A percentile compares a stretch with the other conserved stretches of the same genome.
Evolutionary conservation across 2,329 filamentous ascomycete genomes (phyloP).

Genomic region (Ceratocystis huliohia): DNA sequence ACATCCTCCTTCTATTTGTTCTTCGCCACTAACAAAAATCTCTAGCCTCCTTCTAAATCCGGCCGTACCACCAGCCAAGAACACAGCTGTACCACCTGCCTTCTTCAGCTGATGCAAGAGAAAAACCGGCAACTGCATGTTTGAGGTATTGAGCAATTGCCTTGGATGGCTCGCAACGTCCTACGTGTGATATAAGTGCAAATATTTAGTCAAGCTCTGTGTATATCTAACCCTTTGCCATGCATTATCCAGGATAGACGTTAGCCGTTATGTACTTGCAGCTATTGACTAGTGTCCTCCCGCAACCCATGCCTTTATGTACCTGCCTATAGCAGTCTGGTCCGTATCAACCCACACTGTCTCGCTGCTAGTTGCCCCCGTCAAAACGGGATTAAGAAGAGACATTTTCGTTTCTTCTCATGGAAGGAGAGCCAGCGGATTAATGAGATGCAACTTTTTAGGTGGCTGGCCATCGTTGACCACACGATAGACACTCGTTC

Average conservation of each 20-base stretch:
- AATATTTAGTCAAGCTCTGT: background rate
- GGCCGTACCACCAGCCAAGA: background rate
- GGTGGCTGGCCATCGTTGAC: background rate
- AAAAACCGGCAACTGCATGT: constrained; percentile 1
- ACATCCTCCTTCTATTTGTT: background rate
- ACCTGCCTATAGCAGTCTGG: no score
- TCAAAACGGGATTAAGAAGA: background rate
- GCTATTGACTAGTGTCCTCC: no score
- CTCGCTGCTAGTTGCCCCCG: background rate
- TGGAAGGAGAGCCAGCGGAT: background rate
- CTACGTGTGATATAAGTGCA: background rate
- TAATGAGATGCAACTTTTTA: background rate
- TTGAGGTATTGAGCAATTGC: background rate
- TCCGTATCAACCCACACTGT: background rate
- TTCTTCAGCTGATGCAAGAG: background rate
- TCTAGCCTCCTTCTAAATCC: background rate
- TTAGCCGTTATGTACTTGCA: no score
- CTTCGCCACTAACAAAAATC: background rate
- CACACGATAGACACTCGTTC: background rate
- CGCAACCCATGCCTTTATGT: no score
- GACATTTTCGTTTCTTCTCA: background rate
- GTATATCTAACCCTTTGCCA: no score
- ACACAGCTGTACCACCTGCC: background rate
- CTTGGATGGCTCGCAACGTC: background rate
- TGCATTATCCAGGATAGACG: no score